Evolutionary conservation across 139 green algal species (phyloP).

Genomic region (Chlorella sorokiniana): DNA sequence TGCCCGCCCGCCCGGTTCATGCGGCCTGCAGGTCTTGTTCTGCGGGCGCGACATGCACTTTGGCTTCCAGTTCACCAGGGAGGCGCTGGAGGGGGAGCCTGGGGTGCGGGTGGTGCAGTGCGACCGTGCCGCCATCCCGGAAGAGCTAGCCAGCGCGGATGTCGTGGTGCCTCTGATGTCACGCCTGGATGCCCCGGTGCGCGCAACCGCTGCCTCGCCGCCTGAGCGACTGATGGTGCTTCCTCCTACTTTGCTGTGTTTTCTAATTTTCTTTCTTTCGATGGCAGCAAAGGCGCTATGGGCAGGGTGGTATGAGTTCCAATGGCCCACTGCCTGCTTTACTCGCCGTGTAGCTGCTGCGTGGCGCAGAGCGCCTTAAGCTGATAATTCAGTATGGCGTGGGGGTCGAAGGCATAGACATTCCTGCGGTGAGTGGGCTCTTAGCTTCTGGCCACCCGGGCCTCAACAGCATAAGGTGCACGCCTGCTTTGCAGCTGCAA

Average conservation of each 20-base stretch:
- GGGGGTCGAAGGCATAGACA: constrained; percentile 69
- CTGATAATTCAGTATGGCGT: constrained; percentile 76
- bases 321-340: background rate
- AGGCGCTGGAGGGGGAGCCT: constrained; percentile 36
- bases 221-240: background rate
- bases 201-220: background rate
- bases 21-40: constrained; percentile 44
- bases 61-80: constrained; percentile 44
- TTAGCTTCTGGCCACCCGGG: too few species aligned
- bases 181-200: constrained; percentile 32
- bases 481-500: background rate
- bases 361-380: constrained; percentile 39
- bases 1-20: background rate
- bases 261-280: too few species aligned
- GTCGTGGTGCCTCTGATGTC: constrained; percentile 66
- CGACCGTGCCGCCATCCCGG: constrained; percentile 33
- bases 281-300: too few species aligned
- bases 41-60: constrained; percentile 49
- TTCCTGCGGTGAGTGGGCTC: constrained; percentile 29
- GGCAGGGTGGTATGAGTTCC: too few species aligned
- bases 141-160: constrained; percentile 43
- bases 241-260: too few species aligned
- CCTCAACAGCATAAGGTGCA: too few species aligned
- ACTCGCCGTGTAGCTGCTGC: constrained; percentile 33
- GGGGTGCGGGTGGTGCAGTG: constrained; percentile 42